Evolutionary conservation across 805 yeast species (phyloP).

Genomic region (Wickerhamiella galacta): DNA sequence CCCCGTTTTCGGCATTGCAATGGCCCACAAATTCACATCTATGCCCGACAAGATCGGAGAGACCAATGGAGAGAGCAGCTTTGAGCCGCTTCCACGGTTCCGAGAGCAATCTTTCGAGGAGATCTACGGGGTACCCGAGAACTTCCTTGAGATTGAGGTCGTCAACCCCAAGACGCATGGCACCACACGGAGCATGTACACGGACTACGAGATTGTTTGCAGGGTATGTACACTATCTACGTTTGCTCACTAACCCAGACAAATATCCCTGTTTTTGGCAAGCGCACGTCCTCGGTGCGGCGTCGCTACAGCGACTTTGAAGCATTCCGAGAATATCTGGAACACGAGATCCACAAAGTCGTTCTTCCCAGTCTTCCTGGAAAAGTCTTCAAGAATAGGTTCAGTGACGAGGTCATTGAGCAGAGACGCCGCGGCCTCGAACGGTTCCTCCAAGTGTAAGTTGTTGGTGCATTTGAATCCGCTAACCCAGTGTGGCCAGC

Average conservation of each 20-base stretch:
- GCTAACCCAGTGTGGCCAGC: slow-evolving; percentile 49
- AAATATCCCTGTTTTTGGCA: slow-evolving; percentile 73
- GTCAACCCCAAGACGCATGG: slow-evolving; percentile 65
- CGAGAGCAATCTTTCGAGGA: slow-evolving; percentile 30
- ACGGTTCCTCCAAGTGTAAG: slow-evolving; percentile 40
- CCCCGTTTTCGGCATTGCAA: no score
- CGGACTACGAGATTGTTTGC: slow-evolving; percentile 84
- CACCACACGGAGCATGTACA: slow-evolving; percentile 46
- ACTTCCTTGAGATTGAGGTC: slow-evolving; percentile 82
- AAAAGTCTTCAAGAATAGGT: slow-evolving; percentile 62
- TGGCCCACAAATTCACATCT: slow-evolving; percentile 18
- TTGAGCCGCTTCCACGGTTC: background rate
- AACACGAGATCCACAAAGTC: slow-evolving; percentile 62
- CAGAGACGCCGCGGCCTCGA: slow-evolving; percentile 71
- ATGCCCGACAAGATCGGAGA: slow-evolving; percentile 16
- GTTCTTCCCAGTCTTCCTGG: slow-evolving; percentile 82
- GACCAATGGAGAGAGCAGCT: background rate
- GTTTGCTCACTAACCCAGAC: slow-evolving; percentile 29
- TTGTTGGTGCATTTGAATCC: no score
- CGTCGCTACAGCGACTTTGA: slow-evolving; percentile 87
- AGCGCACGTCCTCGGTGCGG: slow-evolving; percentile 48
- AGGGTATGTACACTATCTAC: slow-evolving; percentile 24
- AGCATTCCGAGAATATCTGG: slow-evolving; percentile 52
- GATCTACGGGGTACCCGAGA: slow-evolving; percentile 86
- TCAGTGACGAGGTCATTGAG: slow-evolving; percentile 69